phyloP scores from a whole-genome alignment of 305 asterid species.

The Solanum hybrid region DNA sequence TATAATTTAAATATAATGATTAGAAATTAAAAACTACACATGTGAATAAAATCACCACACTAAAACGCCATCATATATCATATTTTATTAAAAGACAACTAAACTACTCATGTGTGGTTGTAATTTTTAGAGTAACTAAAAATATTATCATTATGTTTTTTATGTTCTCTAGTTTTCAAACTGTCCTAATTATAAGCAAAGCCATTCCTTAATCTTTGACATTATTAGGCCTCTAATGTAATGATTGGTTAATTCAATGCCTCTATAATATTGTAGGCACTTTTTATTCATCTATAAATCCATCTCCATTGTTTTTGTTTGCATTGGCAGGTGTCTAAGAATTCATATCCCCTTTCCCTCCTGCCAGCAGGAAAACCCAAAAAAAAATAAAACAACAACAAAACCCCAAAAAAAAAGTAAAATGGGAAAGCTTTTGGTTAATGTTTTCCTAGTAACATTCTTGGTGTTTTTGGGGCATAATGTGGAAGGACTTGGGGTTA shows the following conservation, averaged over 20 bases:
- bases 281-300: not conserved
- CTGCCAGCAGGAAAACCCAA: not conserved
- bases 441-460: not conserved
- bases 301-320: not conserved
- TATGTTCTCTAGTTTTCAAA: not conserved
- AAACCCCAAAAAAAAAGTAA: not conserved
- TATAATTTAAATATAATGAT: not conserved
- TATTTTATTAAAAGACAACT: not conserved
- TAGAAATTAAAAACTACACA: not conserved
- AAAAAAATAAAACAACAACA: not conserved
- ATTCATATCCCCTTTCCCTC: not conserved
- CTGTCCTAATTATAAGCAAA: not conserved
- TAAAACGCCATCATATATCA: not conserved
- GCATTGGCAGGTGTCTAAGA: not conserved
- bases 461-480: not conserved
- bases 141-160: not conserved
- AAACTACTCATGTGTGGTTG: not conserved
- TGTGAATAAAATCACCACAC: not conserved
- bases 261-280: not conserved
- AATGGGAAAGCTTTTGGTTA: not conserved
- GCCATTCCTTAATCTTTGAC: not conserved
- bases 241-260: not conserved
- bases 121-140: not conserved
- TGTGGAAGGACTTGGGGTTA: conserved; percentile 14
- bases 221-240: not conserved